Evolutionary conservation across 768 basidiomycete genomes (phyloP).

Genomic region (Suillus paluster): DNA sequence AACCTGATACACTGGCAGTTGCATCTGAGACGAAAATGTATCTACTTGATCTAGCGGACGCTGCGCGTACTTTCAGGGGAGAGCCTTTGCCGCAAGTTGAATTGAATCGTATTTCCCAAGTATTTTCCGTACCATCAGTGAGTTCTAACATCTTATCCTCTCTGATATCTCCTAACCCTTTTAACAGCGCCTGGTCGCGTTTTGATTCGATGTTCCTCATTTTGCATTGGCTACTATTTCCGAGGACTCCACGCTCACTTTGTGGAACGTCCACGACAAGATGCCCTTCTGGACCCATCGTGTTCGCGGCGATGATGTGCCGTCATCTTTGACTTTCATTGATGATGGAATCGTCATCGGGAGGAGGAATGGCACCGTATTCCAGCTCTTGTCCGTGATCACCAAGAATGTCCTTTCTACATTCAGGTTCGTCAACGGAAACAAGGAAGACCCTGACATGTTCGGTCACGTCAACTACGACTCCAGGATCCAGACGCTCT

Average conservation of each 20-base stretch:
- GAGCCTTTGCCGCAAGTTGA: constrained; percentile 73
- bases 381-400: constrained; percentile 81
- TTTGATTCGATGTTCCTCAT: constrained; percentile 82
- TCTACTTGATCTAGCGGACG: constrained; percentile 71
- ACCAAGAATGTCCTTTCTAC: constrained; percentile 77
- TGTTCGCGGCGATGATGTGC: constrained; percentile 78
- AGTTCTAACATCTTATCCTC: constrained; percentile 31
- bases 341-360: constrained; percentile 87
- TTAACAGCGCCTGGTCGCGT: constrained; percentile 75
- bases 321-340: constrained; percentile 84
- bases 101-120: constrained; percentile 67
- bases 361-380: constrained; percentile 81
- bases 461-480: constrained; percentile 89
- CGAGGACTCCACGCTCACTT: constrained; percentile 79
- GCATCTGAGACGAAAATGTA: constrained; percentile 79
- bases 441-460: constrained; percentile 79
- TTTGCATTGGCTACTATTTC: constrained; percentile 82
- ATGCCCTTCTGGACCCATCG: constrained; percentile 76
- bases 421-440: constrained; percentile 74
- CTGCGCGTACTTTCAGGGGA: constrained; percentile 60
- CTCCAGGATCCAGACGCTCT: constrained; percentile 81
- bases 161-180: neutral
- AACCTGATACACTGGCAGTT: constrained; percentile 79
- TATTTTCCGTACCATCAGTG: constrained; percentile 74
- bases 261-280: constrained; percentile 83